Evolutionary conservation across 176 grass and related monocot species (phyloP), one percentile per base, ranked within the genome.

Genomic region (Phoenix dactylifera): DNA sequence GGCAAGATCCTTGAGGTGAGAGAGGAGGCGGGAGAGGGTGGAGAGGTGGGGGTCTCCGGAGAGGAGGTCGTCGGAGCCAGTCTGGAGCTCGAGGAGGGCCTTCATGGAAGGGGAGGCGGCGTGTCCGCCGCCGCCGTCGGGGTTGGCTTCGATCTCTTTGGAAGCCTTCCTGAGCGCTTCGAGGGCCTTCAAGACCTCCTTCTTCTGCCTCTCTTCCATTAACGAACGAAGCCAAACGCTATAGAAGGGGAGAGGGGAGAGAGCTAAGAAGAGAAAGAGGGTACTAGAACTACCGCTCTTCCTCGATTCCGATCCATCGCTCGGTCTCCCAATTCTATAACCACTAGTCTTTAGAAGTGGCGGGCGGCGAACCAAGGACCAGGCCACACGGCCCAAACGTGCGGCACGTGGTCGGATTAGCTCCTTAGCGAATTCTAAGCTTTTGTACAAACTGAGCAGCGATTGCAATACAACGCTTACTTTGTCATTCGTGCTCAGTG

Each of bases 31-130:
- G 0, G 73, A 57, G 1, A 98, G 93, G 1, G 60, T 7, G 4
- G 6, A 58, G 0, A 92, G 82, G 0, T 51, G 51, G 16, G 84
- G 79, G 51, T 88, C 83, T 5, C 67, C 79, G 26, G 70, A 63
- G 30, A 98, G 74, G 63, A 88, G 93, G 77, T 98, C 81, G 16
- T 83, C 67, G 52, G 79, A 81, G 72, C 73, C 68, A 18, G 73
- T 73, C 19, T 83, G 70, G 24, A 98, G 93, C 48, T 76, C 79
- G 26, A 98, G 77, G 2, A 98, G 87, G 26, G 87, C 84, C 18
- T 62, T 75, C 59, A 92, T 39, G 24, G 93, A 78, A 3, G 73
- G 66, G 0, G 70, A 75, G 16, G 23, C 24, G 1, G 7, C 15
- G 10, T 39, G 15, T 3, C 62, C 67, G 30, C 52, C 69, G 9